phyloP scores from a whole-genome alignment of 306 rosid species.

The Chamaecrista fasciculata region DNA sequence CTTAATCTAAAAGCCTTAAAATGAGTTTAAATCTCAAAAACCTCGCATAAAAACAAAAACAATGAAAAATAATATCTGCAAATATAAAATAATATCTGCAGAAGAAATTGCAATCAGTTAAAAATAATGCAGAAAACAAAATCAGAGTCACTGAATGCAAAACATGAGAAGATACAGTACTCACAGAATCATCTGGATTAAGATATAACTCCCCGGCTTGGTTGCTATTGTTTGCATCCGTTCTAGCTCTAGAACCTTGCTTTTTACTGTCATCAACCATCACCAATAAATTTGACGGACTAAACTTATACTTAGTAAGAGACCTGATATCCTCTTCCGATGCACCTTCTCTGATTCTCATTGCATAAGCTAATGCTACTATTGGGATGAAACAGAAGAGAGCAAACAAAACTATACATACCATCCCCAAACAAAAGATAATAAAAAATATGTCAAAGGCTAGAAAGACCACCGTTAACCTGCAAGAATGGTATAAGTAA shows the following conservation, averaged over 20 bases:
- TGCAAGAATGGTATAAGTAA: conserved; percentile 39
- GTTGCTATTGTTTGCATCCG: conserved; percentile 38
- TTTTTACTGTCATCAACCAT: conserved; percentile 38
- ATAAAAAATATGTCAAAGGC: conserved; percentile 82
- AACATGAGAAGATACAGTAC: conserved; percentile 36
- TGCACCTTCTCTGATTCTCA: conserved; percentile 75
- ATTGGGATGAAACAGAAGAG: conserved; percentile 71
- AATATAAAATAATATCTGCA: not conserved
- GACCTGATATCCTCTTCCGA: conserved; percentile 72
- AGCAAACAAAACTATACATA: conserved; percentile 64
- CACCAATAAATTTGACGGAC: conserved; percentile 44
- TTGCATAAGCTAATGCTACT: conserved; percentile 71
- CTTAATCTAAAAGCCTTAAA: not conserved
- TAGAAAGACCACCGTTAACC: conserved; percentile 85
- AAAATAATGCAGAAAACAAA: not conserved
- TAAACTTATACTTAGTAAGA: conserved; percentile 71
- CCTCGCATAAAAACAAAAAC: not conserved
- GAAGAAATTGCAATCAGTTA: not conserved
- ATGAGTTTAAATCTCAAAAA: not conserved
- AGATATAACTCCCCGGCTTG: conserved; percentile 51
- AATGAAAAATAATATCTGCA: not conserved
- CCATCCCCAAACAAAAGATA: conserved; percentile 75
- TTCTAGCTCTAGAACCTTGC: conserved; percentile 34
- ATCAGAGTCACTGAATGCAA: not conserved
- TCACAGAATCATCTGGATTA: conserved; percentile 81